These are phyloP conservation scores for Didymosphaeria variabile DNA, from an alignment of 2,329 filamentous ascomycete species.

Conservation along the genomic window DNA sequence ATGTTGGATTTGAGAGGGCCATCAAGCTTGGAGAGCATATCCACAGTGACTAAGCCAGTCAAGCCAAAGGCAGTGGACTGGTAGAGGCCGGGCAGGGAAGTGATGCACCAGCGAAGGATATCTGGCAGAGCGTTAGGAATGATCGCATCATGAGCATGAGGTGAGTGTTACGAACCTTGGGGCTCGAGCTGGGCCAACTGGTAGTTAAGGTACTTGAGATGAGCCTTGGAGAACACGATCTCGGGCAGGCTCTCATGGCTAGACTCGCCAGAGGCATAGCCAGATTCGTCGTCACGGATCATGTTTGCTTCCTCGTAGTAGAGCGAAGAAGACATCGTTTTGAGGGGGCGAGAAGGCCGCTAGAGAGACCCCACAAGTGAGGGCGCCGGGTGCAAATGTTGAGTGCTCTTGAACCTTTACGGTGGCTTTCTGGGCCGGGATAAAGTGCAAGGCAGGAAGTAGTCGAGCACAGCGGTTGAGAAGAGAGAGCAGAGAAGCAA, in stretches of 20 bases:
- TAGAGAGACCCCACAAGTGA: not conserved
- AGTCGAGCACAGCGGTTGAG: constrained; percentile 1
- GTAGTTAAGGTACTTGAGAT: constrained; percentile 89
- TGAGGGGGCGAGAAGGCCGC: not conserved
- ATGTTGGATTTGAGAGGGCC: constrained; percentile 65
- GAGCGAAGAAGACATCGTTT: constrained; percentile 41
- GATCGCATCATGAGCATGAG: constrained; percentile 17
- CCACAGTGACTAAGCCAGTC: constrained; percentile 61
- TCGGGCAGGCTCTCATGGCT: constrained; percentile 73
- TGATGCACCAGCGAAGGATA: constrained; percentile 90
- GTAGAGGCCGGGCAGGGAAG: constrained; percentile 85
- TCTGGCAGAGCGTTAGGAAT: constrained; percentile 61
- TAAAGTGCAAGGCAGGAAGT: constrained; percentile 5
- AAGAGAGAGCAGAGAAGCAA: constrained; percentile 12
- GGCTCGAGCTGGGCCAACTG: constrained; percentile 89
- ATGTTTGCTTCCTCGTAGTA: constrained; percentile 38
- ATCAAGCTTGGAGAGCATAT: constrained; percentile 78
- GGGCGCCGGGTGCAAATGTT: not conserved
- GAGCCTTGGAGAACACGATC: constrained; percentile 84
- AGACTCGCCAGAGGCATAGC: constrained; percentile 78
- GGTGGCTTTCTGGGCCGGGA: not conserved
- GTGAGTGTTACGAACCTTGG: constrained; percentile 61
- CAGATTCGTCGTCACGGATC: constrained; percentile 71
- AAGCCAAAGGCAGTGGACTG: constrained; percentile 63
- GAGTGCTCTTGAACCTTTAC: not conserved